Percentiles rank a stretch among this genome's conserved stretches.
These are phyloP conservation scores for Dactylonectria macrodidyma DNA, from an alignment of 2,329 filamentous ascomycete genomes.

Conservation along the genomic window DNA sequence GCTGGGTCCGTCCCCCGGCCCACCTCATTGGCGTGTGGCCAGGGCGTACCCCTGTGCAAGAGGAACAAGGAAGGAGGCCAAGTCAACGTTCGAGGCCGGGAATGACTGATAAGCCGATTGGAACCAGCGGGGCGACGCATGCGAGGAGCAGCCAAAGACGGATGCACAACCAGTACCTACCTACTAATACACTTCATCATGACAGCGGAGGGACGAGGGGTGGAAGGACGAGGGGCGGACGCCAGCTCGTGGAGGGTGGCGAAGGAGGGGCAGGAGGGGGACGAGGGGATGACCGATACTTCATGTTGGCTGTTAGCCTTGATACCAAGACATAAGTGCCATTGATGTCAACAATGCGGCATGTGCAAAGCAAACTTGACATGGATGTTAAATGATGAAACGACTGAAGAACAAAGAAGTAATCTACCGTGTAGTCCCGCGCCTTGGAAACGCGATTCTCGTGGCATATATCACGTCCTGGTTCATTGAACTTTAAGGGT, in stretches of 20 bases:
- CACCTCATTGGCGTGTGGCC: constrained; percentile 33
- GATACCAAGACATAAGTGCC: constrained; percentile 24
- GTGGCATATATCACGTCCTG: neutral
- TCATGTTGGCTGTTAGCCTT: neutral
- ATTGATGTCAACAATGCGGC: constrained; percentile 2
- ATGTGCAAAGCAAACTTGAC: neutral
- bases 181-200: neutral
- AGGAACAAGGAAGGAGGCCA: constrained; percentile 13
- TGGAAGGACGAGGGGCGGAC: neutral
- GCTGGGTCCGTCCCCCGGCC: constrained; percentile 19
- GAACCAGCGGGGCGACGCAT: constrained; percentile 29
- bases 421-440: neutral
- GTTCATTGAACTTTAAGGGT: neutral
- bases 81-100: constrained; percentile 18
- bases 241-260: constrained; percentile 6
- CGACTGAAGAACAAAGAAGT: neutral
- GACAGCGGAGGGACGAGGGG: constrained; percentile 1
- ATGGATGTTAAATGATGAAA: constrained; percentile 2
- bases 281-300: constrained; percentile 7
- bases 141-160: constrained; percentile 4
- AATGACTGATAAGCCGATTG: constrained; percentile 34
- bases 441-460: neutral
- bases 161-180: neutral
- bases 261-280: constrained; percentile 15
- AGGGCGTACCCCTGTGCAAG: constrained; percentile 26